phyloP scores from a whole-genome alignment of 179 eudicot genomes.

The Silene noctiflora region DNA sequence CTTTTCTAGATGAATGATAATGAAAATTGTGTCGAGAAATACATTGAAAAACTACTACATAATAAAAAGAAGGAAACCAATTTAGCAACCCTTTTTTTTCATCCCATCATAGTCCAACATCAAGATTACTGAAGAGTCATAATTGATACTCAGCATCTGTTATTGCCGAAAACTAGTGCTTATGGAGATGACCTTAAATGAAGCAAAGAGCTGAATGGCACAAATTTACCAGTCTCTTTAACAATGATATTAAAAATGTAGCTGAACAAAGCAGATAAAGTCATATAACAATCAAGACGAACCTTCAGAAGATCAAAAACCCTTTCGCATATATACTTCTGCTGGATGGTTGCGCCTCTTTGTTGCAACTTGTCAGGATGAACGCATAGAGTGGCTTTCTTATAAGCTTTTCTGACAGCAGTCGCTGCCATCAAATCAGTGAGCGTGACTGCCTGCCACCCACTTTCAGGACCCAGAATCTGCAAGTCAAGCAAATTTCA shows the following conservation, averaged over 20 bases:
- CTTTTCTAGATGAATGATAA: neutral
- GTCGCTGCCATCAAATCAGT: constrained; percentile 66
- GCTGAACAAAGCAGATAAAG: constrained; percentile 10
- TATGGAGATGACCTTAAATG: neutral
- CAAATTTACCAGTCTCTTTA: neutral
- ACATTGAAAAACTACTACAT: neutral
- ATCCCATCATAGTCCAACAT: neutral
- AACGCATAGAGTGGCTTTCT: constrained; percentile 85
- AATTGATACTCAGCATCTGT: neutral
- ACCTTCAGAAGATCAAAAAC: constrained; percentile 98
- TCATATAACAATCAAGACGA: neutral
- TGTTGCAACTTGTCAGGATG: constrained; percentile 99
- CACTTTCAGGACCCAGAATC: constrained; percentile 85
- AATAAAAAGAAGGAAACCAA: neutral
- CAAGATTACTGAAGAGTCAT: neutral
- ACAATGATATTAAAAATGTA: neutral
- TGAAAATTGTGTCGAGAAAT: neutral
- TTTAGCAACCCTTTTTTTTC: neutral
- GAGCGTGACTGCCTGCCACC: constrained; percentile 84
- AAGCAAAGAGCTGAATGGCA: neutral
- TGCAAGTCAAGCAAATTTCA: constrained; percentile 29
- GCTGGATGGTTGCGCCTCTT: constrained; percentile 85
- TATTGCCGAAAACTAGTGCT: neutral
- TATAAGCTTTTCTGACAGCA: constrained; percentile 92
- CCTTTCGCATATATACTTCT: constrained; percentile 91